Evolutionary conservation across 2,329 filamentous ascomycete genomes (phyloP).

Genomic region (Sporothrix globosa): DNA sequence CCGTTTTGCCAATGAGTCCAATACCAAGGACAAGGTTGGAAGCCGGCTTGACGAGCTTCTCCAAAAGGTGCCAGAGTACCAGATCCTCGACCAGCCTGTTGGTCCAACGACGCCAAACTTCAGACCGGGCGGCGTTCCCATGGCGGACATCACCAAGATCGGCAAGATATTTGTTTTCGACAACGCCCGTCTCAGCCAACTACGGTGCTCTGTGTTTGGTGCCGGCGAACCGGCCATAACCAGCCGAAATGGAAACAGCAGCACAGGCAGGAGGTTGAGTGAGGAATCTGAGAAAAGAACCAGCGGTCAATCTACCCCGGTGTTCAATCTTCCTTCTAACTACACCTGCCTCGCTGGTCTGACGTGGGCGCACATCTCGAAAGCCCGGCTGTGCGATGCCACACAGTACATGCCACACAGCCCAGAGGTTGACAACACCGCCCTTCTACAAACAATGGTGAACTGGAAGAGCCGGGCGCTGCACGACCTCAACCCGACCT

Average conservation of each 20-base stretch:
- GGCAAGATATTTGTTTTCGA: conserved; percentile 50
- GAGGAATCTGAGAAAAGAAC: background rate
- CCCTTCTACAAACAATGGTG: conserved; percentile 48
- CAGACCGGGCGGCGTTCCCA: conserved; percentile 38
- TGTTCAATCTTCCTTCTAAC: conserved; percentile 41
- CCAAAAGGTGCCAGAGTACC: conserved; percentile 46
- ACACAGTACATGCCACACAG: conserved; percentile 21
- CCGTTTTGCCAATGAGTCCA: conserved; percentile 34
- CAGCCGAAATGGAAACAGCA: background rate
- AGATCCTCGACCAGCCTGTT: conserved; percentile 40
- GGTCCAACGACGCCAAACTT: conserved; percentile 47
- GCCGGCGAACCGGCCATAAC: background rate
- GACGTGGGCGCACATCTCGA: conserved; percentile 48
- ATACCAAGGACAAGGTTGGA: conserved; percentile 36
- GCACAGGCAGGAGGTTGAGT: background rate
- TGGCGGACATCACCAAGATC: conserved; percentile 43
- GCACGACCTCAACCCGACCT: conserved; percentile 40
- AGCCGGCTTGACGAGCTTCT: conserved; percentile 37
- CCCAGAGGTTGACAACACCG: conserved; percentile 28
- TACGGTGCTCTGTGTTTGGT: conserved; percentile 39
- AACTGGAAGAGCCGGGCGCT: conserved; percentile 49
- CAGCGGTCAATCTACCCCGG: background rate
- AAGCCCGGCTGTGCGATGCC: conserved; percentile 40
- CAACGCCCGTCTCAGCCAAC: conserved; percentile 42
- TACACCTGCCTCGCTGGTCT: conserved; percentile 49